Base-by-base conservation (phyloP, 2,329 filamentous ascomycete genomes). In the Elsinoe fawcettii region DNA sequence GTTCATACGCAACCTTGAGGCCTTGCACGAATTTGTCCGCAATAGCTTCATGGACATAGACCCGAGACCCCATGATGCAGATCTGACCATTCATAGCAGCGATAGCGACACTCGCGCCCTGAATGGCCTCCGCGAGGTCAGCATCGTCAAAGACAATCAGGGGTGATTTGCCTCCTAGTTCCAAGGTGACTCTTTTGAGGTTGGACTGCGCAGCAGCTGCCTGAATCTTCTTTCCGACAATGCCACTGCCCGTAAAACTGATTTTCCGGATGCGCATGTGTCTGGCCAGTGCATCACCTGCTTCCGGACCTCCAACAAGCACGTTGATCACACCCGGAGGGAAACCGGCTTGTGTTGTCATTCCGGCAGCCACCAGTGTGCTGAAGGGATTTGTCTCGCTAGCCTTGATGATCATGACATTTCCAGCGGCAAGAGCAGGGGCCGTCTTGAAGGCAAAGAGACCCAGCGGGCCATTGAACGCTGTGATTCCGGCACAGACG, bases 291-390 rank as follows among this genome's bases (percentile, higher is more conserved):
- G 85, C 83, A 4, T 82, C 77, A 9, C 87, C 87, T 0, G 85
- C 83, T 32, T 81, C 81, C 51, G 86, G 84, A 8, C 11, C 43
- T n/a, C 57, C 57, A 51, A 59, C 81, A 76, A 88, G 69, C 55
- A 90, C 78, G 68, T 91, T 90, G 62, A 90, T 70, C 7, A 90
- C 87, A 36, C 87, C 87, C 0, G 86, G 80, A 2, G 87, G 87
- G 65, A 90, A 90, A 0, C 87, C 87, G 5, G 41, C 41, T 44
- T 44, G 5, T 12, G 9, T 16, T 18, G 6, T 20, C n/a, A n/a
- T n/a, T n/a, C n/a, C n/a, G n/a, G n/a, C n/a, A n/a, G n/a, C n/a
- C n/a, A n/a, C n/a, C n/a, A n/a, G n/a, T n/a, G n/a, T n/a, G n/a
- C n/a, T n/a, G n/a, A n/a, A n/a, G n/a, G n/a, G n/a, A n/a, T n/a